Percentiles rank a stretch among this genome's conserved stretches.
phyloP scores from a whole-genome alignment of 441 rosid genomes.

The Corymbia calophylla region DNA sequence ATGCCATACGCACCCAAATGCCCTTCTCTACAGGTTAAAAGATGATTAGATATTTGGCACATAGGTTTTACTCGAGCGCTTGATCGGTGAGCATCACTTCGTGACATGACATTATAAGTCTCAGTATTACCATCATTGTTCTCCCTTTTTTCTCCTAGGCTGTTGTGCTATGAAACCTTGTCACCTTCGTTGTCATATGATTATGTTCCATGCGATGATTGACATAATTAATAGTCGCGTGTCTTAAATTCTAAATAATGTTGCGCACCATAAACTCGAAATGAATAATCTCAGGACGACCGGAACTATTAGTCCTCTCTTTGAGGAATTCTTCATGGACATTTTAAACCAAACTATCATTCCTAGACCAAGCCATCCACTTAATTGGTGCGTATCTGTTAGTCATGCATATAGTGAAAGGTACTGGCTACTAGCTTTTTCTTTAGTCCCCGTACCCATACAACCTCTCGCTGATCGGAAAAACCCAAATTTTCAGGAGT shows the following conservation, averaged over 20 bases:
- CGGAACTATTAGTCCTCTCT: background rate
- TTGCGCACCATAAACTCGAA: background rate
- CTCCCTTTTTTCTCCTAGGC: background rate
- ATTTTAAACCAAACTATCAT: background rate
- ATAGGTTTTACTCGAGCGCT: background rate
- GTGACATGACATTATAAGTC: background rate
- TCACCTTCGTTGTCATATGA: background rate
- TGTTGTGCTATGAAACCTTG: background rate
- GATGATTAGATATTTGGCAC: background rate
- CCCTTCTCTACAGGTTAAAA: background rate
- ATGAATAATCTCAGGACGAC: background rate
- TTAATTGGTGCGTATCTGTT: background rate
- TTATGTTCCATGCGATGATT: background rate
- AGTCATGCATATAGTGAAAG: background rate
- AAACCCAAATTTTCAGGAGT: conserved; percentile 33
- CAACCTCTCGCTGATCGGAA: background rate
- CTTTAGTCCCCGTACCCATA: background rate
- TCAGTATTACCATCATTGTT: background rate
- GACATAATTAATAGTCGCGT: background rate
- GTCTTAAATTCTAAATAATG: background rate
- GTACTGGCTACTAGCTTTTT: background rate
- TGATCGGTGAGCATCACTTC: background rate
- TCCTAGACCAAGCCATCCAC: background rate
- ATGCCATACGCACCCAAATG: background rate
- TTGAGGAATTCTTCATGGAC: background rate